phyloP scores from a whole-genome alignment of 148 eudicot genomes.

The Pouteria glomerata region DNA sequence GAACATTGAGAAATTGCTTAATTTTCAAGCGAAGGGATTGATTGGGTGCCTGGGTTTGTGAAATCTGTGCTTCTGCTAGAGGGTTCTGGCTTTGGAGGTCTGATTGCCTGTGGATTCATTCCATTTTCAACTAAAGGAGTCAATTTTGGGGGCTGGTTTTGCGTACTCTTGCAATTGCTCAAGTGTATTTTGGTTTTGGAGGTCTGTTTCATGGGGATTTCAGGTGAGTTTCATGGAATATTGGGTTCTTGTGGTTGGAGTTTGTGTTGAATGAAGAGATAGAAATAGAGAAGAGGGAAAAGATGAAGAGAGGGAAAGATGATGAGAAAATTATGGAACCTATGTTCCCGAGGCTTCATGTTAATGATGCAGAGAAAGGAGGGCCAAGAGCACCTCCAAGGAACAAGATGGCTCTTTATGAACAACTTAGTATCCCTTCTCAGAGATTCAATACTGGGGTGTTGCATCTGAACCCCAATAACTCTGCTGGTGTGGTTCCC shows the following conservation, averaged over 20 bases:
- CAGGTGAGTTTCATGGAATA: conserved; percentile 16
- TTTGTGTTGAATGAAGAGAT: conserved; percentile 6
- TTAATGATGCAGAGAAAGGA: conserved; percentile 87
- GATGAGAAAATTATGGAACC: conserved; percentile 67
- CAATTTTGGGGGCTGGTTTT: background rate
- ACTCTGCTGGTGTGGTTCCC: conserved; percentile 22
- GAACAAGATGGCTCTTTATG: conserved; percentile 96
- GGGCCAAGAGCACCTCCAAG: conserved; percentile 97
- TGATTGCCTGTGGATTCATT: background rate
- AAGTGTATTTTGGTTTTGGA: conserved; percentile 7
- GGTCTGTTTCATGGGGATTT: conserved; percentile 11
- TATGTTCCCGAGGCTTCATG: conserved; percentile 89
- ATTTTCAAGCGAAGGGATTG: background rate
- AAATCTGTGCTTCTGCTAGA: background rate
- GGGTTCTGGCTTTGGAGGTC: background rate
- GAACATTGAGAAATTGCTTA: background rate
- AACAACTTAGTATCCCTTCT: conserved; percentile 76
- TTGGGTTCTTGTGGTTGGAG: conserved; percentile 15
- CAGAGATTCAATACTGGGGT: conserved; percentile 46
- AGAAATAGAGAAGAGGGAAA: conserved; percentile 3
- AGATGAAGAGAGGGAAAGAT: conserved; percentile 71
- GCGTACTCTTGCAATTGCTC: background rate
- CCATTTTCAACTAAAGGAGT: background rate
- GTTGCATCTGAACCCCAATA: conserved; percentile 21
- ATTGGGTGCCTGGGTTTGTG: background rate